phyloP scores from a whole-genome alignment of 2,329 filamentous ascomycete species.

The Aspergillus nomiae region DNA sequence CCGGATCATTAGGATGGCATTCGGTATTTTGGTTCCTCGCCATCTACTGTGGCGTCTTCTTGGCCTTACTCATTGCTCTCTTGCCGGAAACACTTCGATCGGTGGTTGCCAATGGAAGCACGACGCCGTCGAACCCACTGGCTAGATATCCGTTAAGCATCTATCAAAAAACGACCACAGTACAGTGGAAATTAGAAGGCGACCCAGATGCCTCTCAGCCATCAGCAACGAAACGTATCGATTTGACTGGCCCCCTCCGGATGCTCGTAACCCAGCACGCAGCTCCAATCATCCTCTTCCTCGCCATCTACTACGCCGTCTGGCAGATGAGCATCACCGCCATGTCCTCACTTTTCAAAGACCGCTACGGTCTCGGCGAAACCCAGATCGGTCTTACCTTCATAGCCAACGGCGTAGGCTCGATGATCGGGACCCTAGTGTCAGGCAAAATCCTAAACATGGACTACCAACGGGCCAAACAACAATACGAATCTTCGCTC shows the following conservation, averaged over 20 bases:
- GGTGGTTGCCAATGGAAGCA: slow-evolving; percentile 37
- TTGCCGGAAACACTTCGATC: slow-evolving; percentile 46
- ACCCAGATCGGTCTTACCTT: slow-evolving; percentile 55
- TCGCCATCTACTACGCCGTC: slow-evolving; percentile 55
- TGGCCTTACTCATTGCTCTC: slow-evolving; percentile 32
- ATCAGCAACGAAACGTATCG: slow-evolving; percentile 39
- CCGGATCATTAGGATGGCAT: slow-evolving; percentile 42
- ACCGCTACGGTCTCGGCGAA: slow-evolving; percentile 46
- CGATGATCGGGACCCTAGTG: slow-evolving; percentile 55
- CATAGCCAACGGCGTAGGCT: slow-evolving; percentile 58
- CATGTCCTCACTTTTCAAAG: slow-evolving; percentile 53
- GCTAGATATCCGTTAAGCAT: slow-evolving; percentile 5
- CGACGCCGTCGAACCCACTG: not conserved
- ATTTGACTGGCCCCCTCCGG: slow-evolving; percentile 49
- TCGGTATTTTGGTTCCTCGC: slow-evolving; percentile 49
- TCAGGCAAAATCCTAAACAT: slow-evolving; percentile 56
- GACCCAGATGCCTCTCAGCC: not conserved
- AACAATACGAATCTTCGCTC: slow-evolving; percentile 24
- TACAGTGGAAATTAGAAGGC: not conserved
- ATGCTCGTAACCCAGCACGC: slow-evolving; percentile 52
- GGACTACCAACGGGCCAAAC: slow-evolving; percentile 52
- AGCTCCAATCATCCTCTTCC: slow-evolving; percentile 49
- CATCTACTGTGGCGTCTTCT: slow-evolving; percentile 38
- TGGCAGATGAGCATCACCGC: slow-evolving; percentile 60
- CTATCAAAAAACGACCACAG: slow-evolving; percentile 10